These are phyloP conservation scores for Musa balbisiana DNA, from an alignment of 202 grass and related monocot species.

Conservation along the genomic window DNA sequence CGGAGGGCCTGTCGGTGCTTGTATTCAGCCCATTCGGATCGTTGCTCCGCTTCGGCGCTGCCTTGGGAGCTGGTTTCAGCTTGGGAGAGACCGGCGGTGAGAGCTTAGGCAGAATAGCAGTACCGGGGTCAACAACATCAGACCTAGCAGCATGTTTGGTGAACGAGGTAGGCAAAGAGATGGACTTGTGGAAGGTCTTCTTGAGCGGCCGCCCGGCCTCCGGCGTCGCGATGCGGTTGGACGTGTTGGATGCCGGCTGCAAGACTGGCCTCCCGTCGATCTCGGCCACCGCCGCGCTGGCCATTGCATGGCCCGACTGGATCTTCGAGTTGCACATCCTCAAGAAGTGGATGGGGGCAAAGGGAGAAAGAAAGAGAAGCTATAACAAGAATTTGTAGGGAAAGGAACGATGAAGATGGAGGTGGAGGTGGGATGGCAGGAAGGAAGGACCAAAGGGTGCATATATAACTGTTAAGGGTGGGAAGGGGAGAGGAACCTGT, in stretches of 20 bases:
- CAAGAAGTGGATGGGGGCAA: background rate
- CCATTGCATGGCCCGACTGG: slow-evolving; percentile 20
- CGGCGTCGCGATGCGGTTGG: slow-evolving; percentile 26
- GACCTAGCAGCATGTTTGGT: background rate
- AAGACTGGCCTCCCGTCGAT: slow-evolving; percentile 33
- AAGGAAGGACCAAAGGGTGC: slow-evolving; percentile 2
- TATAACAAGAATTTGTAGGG: no score
- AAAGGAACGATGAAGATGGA: background rate
- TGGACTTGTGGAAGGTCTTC: slow-evolving; percentile 24
- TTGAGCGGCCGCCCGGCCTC: slow-evolving; percentile 14
- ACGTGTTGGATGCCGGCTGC: slow-evolving; percentile 39
- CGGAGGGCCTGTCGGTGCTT: slow-evolving; percentile 1
- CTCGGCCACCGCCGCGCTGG: slow-evolving; percentile 10
- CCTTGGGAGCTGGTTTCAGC: background rate
- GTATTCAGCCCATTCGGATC: slow-evolving; percentile 3
- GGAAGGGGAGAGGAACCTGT: slow-evolving; percentile 15
- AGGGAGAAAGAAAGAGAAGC: background rate
- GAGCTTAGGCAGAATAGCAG: background rate
- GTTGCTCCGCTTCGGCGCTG: background rate
- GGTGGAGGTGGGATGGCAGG: slow-evolving; percentile 1
- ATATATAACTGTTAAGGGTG: slow-evolving; percentile 24
- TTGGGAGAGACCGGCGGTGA: slow-evolving; percentile 11
- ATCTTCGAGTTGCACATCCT: slow-evolving; percentile 39
- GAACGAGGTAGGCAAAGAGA: slow-evolving; percentile 21
- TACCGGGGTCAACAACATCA: slow-evolving; percentile 1